Percentiles rank a stretch among this genome's conserved stretches.
Conservation (phyloP, 495 filamentous ascomycete genomes). For the Aspergillus panamensis region DNA sequence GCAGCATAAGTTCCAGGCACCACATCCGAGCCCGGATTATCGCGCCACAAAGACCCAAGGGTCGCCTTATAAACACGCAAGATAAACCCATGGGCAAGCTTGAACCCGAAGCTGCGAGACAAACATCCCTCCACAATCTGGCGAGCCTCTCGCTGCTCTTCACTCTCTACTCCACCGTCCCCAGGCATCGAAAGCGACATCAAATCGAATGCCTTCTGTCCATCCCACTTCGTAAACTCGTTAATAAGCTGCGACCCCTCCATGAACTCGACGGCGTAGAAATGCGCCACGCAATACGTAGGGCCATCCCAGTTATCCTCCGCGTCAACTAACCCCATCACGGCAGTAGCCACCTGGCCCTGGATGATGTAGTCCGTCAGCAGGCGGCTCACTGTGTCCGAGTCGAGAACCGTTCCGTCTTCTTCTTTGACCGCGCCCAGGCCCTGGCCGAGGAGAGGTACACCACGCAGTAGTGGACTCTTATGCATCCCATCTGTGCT, state of each 20-base stretch:
- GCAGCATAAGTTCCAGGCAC: slow-evolving; percentile 25
- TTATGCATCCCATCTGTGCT: slow-evolving; percentile 51
- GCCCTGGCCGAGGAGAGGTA: slow-evolving; percentile 25
- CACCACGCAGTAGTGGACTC: slow-evolving; percentile 43
- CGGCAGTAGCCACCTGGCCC: slow-evolving; percentile 46
- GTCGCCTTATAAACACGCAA: slow-evolving; percentile 33
- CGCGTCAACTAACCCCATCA: slow-evolving; percentile 50
- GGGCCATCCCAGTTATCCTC: slow-evolving; percentile 53
- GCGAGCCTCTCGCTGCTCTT: slow-evolving; percentile 46
- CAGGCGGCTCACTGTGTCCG: slow-evolving; percentile 34
- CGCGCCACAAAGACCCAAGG: slow-evolving; percentile 25
- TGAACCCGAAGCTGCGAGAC: slow-evolving; percentile 47
- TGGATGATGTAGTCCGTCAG: slow-evolving; percentile 54
- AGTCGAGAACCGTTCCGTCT: slow-evolving; percentile 23
- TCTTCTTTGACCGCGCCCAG: slow-evolving; percentile 27
- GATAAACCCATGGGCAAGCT: slow-evolving; percentile 52
- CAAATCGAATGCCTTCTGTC: slow-evolving; percentile 44
- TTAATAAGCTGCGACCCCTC: slow-evolving; percentile 50
- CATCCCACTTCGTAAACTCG: slow-evolving; percentile 48
- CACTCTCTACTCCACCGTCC: slow-evolving; percentile 41
- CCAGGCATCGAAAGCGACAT: slow-evolving; percentile 48
- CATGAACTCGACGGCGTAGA: slow-evolving; percentile 50
- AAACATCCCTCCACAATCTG: slow-evolving; percentile 50
- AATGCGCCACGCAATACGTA: slow-evolving; percentile 40
- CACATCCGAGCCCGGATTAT: slow-evolving; percentile 22